Conservation (phyloP, 495 filamentous ascomycete genomes). For the Neurospora sp. region DNA sequence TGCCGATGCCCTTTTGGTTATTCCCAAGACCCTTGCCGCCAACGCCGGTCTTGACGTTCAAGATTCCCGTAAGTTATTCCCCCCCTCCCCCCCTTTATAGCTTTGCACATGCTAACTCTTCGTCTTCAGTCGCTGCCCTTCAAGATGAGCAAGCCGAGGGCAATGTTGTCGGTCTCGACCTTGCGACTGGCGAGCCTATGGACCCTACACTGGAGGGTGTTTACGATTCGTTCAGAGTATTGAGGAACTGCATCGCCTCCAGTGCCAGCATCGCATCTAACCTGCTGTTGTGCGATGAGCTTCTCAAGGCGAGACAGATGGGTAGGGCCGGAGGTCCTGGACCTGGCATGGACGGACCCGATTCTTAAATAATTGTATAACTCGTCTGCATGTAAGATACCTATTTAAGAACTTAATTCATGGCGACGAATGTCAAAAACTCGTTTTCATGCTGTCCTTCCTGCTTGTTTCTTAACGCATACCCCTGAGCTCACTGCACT, state of each 20-base stretch:
- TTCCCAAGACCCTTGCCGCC: constrained; percentile 93
- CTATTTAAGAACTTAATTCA: constrained; percentile 14
- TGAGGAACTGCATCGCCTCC: constrained; percentile 87
- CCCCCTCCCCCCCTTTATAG: not conserved
- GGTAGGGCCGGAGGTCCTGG: constrained; percentile 42
- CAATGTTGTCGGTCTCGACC: constrained; percentile 75
- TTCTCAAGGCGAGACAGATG: constrained; percentile 97
- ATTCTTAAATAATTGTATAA: constrained; percentile 23
- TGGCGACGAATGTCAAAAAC: constrained; percentile 2
- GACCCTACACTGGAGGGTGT: constrained; percentile 89
- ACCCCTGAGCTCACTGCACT: not conserved
- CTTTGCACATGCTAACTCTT: constrained; percentile 8
- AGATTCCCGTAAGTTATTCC: constrained; percentile 59
- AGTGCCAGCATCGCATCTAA: constrained; percentile 94
- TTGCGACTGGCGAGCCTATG: constrained; percentile 84
- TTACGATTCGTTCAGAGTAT: constrained; percentile 90
- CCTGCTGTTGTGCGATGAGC: constrained; percentile 89
- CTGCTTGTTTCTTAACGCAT: not conserved
- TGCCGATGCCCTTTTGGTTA: constrained; percentile 84
- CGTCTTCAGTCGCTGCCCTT: constrained; percentile 57
- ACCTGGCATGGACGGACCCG: constrained; percentile 43
- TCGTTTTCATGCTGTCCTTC: not conserved
- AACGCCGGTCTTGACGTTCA: constrained; percentile 96
- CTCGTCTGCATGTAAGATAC: constrained; percentile 20
- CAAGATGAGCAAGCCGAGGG: constrained; percentile 81